These are phyloP conservation scores for Sclerotinia borealis DNA, from an alignment of 2,329 filamentous ascomycete genomes.

Conservation along the genomic window DNA sequence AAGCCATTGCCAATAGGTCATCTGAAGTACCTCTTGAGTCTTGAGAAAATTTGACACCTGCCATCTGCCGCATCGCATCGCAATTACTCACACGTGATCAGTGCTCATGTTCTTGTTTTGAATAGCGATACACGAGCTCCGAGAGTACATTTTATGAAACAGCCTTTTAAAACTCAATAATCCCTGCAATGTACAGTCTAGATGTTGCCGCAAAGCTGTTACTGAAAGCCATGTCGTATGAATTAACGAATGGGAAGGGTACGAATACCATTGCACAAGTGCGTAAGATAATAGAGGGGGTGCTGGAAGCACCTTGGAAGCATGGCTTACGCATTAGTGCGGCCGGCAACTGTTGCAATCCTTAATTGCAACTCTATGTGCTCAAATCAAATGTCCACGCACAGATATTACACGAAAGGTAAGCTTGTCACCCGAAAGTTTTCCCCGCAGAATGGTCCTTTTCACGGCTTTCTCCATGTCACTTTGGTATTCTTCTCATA, in stretches of 20 bases:
- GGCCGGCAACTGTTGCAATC: background rate
- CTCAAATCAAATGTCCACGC: background rate
- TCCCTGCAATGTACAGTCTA: background rate
- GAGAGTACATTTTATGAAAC: background rate
- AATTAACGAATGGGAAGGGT: background rate
- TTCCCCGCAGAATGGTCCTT: background rate
- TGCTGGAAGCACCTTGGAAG: background rate
- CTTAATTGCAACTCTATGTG: background rate
- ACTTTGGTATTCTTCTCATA: background rate
- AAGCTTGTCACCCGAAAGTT: background rate
- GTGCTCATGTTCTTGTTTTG: background rate
- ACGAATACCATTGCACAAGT: background rate
- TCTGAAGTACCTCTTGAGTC: background rate
- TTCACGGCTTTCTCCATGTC: background rate
- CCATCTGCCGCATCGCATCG: background rate
- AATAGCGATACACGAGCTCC: background rate
- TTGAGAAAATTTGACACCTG: background rate
- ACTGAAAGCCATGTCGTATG: background rate
- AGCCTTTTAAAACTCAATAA: background rate
- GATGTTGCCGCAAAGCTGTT: background rate
- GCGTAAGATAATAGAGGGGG: background rate
- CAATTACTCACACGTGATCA: background rate
- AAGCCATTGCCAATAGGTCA: background rate
- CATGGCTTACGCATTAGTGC: background rate
- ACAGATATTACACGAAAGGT: background rate